A percentile compares a stretch with the other conserved stretches of the same genome.
Conservation (phyloP, 768 basidiomycete species). For the Tylopilus intermedius region DNA sequence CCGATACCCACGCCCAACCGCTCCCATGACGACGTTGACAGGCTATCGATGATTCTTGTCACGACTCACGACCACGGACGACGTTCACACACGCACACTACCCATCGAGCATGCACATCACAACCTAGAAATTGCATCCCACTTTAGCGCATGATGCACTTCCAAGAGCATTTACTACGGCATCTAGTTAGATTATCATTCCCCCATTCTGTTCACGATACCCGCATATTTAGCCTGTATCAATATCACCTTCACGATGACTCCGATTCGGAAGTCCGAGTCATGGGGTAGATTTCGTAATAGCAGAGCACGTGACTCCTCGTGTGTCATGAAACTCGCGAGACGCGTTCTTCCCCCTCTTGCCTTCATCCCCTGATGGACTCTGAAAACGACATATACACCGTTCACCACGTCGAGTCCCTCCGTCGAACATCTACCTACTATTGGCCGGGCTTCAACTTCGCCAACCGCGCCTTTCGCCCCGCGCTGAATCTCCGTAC, state of each 20-base stretch:
- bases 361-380: slow-evolving; percentile 3
- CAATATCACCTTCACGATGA: slow-evolving; percentile 2
- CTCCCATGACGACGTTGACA: slow-evolving; percentile 7
- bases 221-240: slow-evolving; percentile 27
- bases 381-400: slow-evolving; percentile 4
- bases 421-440: slow-evolving; percentile 19
- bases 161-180: slow-evolving; percentile 19
- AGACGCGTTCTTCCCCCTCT: slow-evolving; percentile 4
- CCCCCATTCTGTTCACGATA: slow-evolving; percentile 18
- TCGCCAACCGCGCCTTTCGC: slow-evolving; percentile 16
- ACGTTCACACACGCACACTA: slow-evolving; percentile 1
- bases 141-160: slow-evolving; percentile 1
- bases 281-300: slow-evolving; percentile 3
- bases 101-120: slow-evolving; percentile 10
- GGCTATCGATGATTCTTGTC: slow-evolving; percentile 6
- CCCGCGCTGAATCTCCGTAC: slow-evolving; percentile 29
- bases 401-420: slow-evolving; percentile 27
- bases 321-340: not conserved
- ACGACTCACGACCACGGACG: slow-evolving; percentile 8
- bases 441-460: slow-evolving; percentile 22
- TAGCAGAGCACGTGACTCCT: slow-evolving; percentile 9
- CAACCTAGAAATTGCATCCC: slow-evolving; percentile 3
- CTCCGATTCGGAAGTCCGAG: not conserved
- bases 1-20: not conserved
- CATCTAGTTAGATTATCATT: slow-evolving; percentile 29